Evolutionary conservation across 805 yeast genomes (phyloP).

Genomic region (Suhomyces prunicola): DNA sequence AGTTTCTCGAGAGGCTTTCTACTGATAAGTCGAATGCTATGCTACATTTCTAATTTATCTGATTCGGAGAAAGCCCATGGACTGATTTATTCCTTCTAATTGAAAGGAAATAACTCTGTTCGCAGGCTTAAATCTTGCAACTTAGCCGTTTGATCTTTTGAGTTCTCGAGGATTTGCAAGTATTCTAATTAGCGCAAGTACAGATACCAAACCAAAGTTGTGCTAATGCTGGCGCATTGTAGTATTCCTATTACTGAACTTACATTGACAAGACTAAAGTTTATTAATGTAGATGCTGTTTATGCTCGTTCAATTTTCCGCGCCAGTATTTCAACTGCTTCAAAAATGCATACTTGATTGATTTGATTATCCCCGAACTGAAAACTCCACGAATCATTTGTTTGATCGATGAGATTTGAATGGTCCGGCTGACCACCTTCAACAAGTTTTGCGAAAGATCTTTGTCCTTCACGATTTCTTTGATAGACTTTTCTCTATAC

Average conservation of each 20-base stretch:
- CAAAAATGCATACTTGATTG: constrained; percentile 71
- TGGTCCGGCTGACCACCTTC: constrained; percentile 42
- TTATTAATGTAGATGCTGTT: background rate
- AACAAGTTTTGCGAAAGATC: constrained; percentile 32
- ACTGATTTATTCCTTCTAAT: background rate
- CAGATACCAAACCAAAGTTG: background rate
- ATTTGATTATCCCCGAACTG: constrained; percentile 79
- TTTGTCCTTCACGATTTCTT: constrained; percentile 42
- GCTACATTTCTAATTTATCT: background rate
- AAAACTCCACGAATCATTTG: constrained; percentile 82
- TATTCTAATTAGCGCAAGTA: background rate
- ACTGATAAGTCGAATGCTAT: background rate
- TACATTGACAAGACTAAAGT: background rate
- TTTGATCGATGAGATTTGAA: constrained; percentile 59
- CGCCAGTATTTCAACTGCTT: constrained; percentile 43
- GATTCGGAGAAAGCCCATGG: background rate
- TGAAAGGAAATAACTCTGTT: background rate
- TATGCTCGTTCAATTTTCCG: constrained; percentile 4
- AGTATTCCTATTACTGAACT: background rate
- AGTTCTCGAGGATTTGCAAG: background rate
- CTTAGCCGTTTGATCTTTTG: background rate
- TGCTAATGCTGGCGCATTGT: background rate
- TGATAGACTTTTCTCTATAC: constrained; percentile 39
- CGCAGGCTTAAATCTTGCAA: background rate
- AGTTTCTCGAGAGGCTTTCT: background rate